phyloP scores from a whole-genome alignment of 1,284 basidiomycete genomes.

The Irpex sp. region DNA sequence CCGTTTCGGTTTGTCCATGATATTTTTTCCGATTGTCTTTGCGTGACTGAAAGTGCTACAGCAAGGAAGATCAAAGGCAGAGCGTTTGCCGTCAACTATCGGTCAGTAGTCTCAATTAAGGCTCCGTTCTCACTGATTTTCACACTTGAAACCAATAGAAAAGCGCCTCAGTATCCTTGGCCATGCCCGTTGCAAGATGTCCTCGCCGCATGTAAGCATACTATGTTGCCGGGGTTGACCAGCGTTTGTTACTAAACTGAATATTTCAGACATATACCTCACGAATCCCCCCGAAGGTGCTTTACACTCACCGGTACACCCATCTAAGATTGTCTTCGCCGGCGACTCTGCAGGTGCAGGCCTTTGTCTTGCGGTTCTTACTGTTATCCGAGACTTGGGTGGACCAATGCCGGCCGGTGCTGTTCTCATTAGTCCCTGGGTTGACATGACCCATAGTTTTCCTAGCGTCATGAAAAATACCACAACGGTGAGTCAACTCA shows the following conservation, averaged over 20 bases:
- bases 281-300: constrained; percentile 71
- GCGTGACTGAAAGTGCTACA: constrained; percentile 17
- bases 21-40: background rate
- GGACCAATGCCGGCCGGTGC: constrained; percentile 75
- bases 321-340: constrained; percentile 74
- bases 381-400: constrained; percentile 74
- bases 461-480: constrained; percentile 77
- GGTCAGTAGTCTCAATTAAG: constrained; percentile 28
- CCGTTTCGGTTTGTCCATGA: constrained; percentile 41
- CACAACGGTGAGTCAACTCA: constrained; percentile 47
- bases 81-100: constrained; percentile 61
- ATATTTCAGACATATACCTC: constrained; percentile 70
- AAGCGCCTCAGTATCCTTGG: constrained; percentile 86
- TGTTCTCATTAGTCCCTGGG: constrained; percentile 77
- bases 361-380: constrained; percentile 63
- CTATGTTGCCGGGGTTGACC: background rate
- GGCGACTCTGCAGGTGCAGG: constrained; percentile 87
- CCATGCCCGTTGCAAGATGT: constrained; percentile 83
- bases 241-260: background rate
- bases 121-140: constrained; percentile 26
- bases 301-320: constrained; percentile 63
- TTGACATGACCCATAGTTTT: constrained; percentile 84
- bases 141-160: constrained; percentile 32
- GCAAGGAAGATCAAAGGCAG: constrained; percentile 73
- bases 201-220: constrained; percentile 61